Percentiles rank a stretch among this genome's conserved stretches.
Evolutionary conservation across 106 monocot species (phyloP).

Genomic region (Acorus calamus): DNA sequence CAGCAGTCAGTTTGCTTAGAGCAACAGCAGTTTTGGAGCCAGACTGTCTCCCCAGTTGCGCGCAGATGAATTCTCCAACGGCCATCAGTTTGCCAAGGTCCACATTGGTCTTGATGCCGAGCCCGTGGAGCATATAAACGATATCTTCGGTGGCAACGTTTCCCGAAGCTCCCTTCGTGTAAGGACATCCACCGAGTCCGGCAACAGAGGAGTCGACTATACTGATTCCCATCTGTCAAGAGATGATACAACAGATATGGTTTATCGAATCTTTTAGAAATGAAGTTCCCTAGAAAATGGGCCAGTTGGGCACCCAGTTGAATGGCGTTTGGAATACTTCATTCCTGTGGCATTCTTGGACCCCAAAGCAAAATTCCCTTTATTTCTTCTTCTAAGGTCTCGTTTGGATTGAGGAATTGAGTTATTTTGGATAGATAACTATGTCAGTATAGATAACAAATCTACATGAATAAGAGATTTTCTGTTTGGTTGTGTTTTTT

Average conservation of each 20-base stretch:
- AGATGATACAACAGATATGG: not conserved
- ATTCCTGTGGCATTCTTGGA: too few species aligned
- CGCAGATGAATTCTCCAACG: conserved; percentile 84
- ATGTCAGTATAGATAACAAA: too few species aligned
- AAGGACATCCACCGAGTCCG: conserved; percentile 86
- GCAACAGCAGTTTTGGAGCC: conserved; percentile 77
- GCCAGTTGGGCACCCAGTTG: too few species aligned
- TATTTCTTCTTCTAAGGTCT: too few species aligned
- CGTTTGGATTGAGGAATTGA: too few species aligned
- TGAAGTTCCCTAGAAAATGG: too few species aligned
- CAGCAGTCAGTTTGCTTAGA: conserved; percentile 28
- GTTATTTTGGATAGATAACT: too few species aligned
- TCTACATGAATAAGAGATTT: too few species aligned
- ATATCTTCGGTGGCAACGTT: conserved; percentile 91
- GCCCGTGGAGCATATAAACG: conserved; percentile 81
- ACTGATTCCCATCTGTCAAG: conserved; percentile 65
- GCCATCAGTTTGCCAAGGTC: conserved; percentile 63
- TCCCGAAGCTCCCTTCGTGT: conserved; percentile 83
- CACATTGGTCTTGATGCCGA: conserved; percentile 65
- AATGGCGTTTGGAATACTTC: too few species aligned
- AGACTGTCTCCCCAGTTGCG: conserved; percentile 56
- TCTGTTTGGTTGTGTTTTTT: too few species aligned
- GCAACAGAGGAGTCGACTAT: conserved; percentile 65
- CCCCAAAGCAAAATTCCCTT: too few species aligned
- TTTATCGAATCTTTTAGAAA: too few species aligned